Evolutionary conservation across 2,329 filamentous ascomycete species (phyloP), one percentile per base, ranked within the genome.

Genomic region (Neurospora sp.): DNA sequence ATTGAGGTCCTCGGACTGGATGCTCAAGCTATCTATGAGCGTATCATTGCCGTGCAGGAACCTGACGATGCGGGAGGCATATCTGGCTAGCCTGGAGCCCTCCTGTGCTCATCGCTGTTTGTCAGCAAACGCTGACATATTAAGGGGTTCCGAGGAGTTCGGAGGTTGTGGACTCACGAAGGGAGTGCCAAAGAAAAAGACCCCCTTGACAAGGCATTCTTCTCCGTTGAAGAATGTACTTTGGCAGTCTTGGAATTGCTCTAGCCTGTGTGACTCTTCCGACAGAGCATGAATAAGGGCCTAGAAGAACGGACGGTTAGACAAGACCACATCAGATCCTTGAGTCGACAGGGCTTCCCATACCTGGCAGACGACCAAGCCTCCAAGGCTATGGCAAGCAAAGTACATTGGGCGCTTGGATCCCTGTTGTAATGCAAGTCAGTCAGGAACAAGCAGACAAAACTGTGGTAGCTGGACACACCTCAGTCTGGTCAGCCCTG

Each of bases 131-230:
- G 33, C 19, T 6, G 23, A 17, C 6, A 12, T 3, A 6, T 8
- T 52, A 5, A 43, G 19, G n/a, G 19, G 36, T 15, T 37, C 3
- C 15, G 28, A 28, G 23, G 12, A 15, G 6, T 62, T 62, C 19
- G 12, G 23, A 8, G 52, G 19, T 15, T 62, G 39, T 6, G 11
- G 15, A 67, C 70, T 71, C n/a, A 69, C 70, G 46, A 71, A 70
- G 11, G 68, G 70, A 23, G 68, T 71, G 23, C 68, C 70, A 23
- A 71, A 71, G 28, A 71, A 71, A 52, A 71, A 68, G 19, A 71
- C 66, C 2, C 70, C 70, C 40, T 71, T 71, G 57, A 70, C 70
- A 39, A 71, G 57, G 41, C 66, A 70, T 28, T 70, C 39, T 10
- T 65, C 70, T 3, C 68, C 66, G 37, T 71, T 69, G 28, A 68